These are phyloP conservation scores for Populus tomentosa DNA, from an alignment of 441 rosid species.

Conservation along the genomic window DNA sequence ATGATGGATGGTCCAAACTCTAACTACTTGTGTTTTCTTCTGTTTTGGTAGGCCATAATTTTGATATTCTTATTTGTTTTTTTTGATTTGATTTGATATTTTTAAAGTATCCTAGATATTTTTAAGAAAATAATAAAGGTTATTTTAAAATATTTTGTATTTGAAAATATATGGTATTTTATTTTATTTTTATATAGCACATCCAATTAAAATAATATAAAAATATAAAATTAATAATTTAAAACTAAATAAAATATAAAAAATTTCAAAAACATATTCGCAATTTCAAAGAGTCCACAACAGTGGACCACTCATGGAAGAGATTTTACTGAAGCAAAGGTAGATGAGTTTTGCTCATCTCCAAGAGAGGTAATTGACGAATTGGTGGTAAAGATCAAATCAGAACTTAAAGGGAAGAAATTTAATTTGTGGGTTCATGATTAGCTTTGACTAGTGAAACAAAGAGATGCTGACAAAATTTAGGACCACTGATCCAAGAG, in stretches of 20 bases:
- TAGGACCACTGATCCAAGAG: no score
- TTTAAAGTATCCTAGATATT: background rate
- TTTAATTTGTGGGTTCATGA: no score
- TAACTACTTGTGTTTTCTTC: background rate
- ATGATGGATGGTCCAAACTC: slow-evolving; percentile 16
- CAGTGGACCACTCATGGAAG: background rate
- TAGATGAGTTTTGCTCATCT: background rate
- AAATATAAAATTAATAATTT: no score
- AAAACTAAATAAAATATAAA: no score
- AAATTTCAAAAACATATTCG: no score
- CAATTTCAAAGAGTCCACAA: background rate
- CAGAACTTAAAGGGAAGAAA: background rate
- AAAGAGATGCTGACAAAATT: no score
- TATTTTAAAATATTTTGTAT: no score
- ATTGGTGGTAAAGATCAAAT: background rate
- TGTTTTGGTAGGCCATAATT: background rate
- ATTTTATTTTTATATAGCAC: no score
- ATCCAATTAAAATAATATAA: no score
- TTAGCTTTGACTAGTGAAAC: no score
- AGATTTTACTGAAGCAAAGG: background rate
- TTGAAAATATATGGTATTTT: no score
- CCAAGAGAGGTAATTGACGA: background rate
- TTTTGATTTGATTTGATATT: background rate
- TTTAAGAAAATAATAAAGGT: no score
- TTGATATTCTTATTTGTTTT: background rate